Base-by-base conservation (phyloP, 257 asterid species). In the Eucommia ulmoides region DNA sequence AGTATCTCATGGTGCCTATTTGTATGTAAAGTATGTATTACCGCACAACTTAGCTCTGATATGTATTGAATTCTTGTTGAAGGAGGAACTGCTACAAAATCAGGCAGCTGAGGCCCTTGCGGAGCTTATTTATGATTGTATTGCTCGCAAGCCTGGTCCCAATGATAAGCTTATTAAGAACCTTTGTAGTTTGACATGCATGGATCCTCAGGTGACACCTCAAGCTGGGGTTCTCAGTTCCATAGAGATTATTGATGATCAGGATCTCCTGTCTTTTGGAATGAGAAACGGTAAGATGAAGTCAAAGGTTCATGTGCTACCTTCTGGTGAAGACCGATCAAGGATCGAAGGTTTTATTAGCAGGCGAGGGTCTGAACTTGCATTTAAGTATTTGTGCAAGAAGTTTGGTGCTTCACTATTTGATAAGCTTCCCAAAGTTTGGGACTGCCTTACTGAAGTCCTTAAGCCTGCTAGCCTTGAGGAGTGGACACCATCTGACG, bases 161-260 rank as follows among this genome's bases (percentile, higher is more conserved):
- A 91, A 91, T 76, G 96, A 91, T 72, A 91, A 91, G 69, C 70
- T 91, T 52, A 83, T 91, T 26, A 83, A 81, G 69, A 91, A 91
- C 51, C 73, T 91, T 53, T 86, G 94, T 72, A 55, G 71, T 74
- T 76, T 77, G 67, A 75, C 81, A 52, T 83, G 94, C 78, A 72
- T 75, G 95, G 99, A 91, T 86, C 94, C 93, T 69, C 66, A 88
- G 45, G 99, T 86, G 77, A 91, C 99, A 3, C 99, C 99, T 42
- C 92, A 83, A 74, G 99, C 95, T 59, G 88, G 78, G 53, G 75
- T 77, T 24, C 59, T 91, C 64, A 81, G 62, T 72, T 91, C 95
- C 54, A 76, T 81, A 50, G 99, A 81, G 63, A 69, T 74, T 54
- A 81, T 91, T 68, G 99, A 83, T 69, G 97, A 83, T 61, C 89